Conservation (phyloP, 169 alveolate genomes). For the Plasmodium malariae region DNA sequence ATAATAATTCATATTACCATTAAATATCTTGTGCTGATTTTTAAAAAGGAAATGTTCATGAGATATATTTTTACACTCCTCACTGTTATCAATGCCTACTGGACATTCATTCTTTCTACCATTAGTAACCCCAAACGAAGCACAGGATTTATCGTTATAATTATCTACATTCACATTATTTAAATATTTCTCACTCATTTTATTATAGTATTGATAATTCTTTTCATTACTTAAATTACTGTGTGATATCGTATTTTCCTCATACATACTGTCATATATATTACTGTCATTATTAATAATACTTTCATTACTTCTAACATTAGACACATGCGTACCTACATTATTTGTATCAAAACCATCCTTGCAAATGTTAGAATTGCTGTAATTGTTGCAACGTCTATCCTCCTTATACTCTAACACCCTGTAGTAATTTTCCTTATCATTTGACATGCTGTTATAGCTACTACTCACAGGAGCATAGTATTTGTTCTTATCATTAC, state of each 20-base stretch:
- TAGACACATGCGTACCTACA: no score
- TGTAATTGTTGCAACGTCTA: neutral
- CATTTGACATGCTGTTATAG: neutral
- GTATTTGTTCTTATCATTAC: neutral
- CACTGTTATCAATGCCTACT: neutral
- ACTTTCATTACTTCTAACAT: no score
- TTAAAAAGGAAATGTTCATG: neutral
- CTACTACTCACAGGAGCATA: no score
- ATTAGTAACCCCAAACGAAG: neutral
- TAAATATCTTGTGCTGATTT: neutral
- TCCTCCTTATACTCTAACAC: no score
- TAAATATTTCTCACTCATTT: neutral
- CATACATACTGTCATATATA: neutral
- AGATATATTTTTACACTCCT: neutral
- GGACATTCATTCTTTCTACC: neutral
- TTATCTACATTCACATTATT: neutral
- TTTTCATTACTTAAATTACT: conserved; percentile 3
- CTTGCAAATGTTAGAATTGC: no score
- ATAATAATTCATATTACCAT: neutral
- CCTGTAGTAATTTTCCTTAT: neutral
- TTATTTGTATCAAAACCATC: no score
- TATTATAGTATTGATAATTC: neutral
- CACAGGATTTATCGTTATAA: neutral
- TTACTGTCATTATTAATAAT: no score
- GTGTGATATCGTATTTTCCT: neutral